Percentiles rank a stretch among this genome's conserved stretches.
These are phyloP conservation scores for Atalantia buxifolia DNA, from an alignment of 345 rosid genomes.

Conservation along the genomic window DNA sequence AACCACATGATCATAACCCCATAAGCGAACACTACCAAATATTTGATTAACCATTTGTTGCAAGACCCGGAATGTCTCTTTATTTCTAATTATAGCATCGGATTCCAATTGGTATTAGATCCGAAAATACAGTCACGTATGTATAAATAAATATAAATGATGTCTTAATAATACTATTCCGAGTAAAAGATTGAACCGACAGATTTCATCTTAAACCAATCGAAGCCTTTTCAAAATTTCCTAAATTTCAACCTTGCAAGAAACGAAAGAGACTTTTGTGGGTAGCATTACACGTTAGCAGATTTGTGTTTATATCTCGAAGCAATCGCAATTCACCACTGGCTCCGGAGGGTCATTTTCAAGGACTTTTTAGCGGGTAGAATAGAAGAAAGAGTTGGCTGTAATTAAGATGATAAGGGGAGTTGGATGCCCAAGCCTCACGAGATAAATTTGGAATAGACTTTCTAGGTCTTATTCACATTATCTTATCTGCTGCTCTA, in stretches of 20 bases:
- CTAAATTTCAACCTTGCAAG: constrained; percentile 30
- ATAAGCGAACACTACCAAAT: constrained; percentile 27
- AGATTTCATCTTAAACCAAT: constrained; percentile 17
- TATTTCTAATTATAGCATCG: constrained; percentile 27
- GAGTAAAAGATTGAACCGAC: neutral
- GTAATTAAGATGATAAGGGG: neutral
- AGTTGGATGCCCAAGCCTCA: constrained; percentile 1
- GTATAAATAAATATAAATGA: neutral
- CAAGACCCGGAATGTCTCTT: constrained; percentile 20
- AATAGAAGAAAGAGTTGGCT: constrained; percentile 14
- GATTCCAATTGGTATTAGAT: constrained; percentile 33
- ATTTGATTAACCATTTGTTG: constrained; percentile 30
- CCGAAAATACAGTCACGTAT: constrained; percentile 22
- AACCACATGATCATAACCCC: constrained; percentile 19
- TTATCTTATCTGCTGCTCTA: no score
- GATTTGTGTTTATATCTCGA: constrained; percentile 9
- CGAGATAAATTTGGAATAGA: neutral
- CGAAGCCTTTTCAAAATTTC: neutral
- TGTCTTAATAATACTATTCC: neutral
- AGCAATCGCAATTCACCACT: constrained; percentile 15
- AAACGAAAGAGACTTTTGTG: constrained; percentile 52
- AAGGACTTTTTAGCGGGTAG: constrained; percentile 27
- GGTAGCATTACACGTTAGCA: constrained; percentile 21
- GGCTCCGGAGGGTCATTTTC: constrained; percentile 34
- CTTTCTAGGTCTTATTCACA: neutral